phyloP scores from a whole-genome alignment of 805 yeast genomes.

The Wilhelminamyces savonicus region DNA sequence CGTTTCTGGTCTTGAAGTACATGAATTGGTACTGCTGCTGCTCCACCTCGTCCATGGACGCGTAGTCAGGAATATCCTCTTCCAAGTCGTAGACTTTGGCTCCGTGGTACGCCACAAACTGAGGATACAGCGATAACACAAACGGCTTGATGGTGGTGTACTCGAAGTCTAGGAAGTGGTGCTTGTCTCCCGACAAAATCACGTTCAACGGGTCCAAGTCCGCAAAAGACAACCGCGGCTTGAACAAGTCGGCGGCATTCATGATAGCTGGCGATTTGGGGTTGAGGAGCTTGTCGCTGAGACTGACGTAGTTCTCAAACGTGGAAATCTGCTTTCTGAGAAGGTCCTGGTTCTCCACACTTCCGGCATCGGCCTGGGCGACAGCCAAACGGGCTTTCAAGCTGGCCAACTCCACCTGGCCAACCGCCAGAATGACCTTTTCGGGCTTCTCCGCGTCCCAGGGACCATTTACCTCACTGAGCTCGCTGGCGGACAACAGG shows the following conservation, averaged over 20 bases:
- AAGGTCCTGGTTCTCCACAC: constrained; percentile 34
- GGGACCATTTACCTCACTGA: constrained; percentile 64
- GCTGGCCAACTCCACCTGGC: constrained; percentile 59
- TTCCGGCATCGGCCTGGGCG: constrained; percentile 46
- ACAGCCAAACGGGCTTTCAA: constrained; percentile 48
- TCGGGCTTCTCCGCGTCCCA: constrained; percentile 57
- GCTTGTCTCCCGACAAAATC: constrained; percentile 33
- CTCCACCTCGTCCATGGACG: constrained; percentile 61
- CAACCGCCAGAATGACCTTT: constrained; percentile 59
- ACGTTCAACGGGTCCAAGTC: constrained; percentile 92
- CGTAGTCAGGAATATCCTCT: constrained; percentile 69
- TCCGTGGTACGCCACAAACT: constrained; percentile 81
- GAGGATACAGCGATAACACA: constrained; percentile 70
- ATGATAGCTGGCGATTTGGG: constrained; percentile 51
- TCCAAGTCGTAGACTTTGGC: constrained; percentile 74
- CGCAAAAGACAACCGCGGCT: constrained; percentile 71
- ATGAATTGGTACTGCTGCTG: constrained; percentile 79
- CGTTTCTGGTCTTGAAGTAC: constrained; percentile 86
- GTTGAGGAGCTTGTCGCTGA: constrained; percentile 57
- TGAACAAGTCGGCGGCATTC: constrained; percentile 53
- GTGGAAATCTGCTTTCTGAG: constrained; percentile 50
- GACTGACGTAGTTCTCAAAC: constrained; percentile 50
- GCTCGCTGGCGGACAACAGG: constrained; percentile 42
- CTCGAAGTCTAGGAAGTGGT: constrained; percentile 76
- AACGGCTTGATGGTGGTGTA: constrained; percentile 77